Conservation (phyloP, 1,284 basidiomycete genomes). For the Cryptococcus floricola region DNA sequence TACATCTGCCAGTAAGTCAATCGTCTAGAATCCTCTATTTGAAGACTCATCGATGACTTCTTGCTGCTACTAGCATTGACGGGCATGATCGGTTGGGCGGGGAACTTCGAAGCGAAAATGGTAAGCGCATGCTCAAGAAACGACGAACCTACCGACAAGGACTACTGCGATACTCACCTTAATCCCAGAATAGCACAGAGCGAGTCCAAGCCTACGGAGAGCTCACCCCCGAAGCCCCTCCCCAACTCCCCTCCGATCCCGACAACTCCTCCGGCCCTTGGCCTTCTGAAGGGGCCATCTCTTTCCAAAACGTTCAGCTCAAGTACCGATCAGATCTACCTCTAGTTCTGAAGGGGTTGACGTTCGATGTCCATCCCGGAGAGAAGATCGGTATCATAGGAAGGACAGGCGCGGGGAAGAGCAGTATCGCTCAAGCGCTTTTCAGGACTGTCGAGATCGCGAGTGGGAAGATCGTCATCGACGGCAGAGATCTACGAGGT, state of each 20-base stretch:
- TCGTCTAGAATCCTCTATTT: too few relatives aligned
- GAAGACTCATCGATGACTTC: too few relatives aligned
- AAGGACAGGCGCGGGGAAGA: constrained; percentile 61
- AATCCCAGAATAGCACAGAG: constrained; percentile 25
- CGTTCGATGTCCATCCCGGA: constrained; percentile 15
- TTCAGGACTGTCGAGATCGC: constrained; percentile 63
- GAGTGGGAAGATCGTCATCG: constrained; percentile 63
- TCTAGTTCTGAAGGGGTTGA: constrained; percentile 37
- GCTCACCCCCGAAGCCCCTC: constrained; percentile 19
- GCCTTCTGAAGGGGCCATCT: constrained; percentile 35
- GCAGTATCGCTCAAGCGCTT: constrained; percentile 58
- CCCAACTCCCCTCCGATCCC: constrained; percentile 14
- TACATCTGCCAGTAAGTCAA: constrained; percentile 1
- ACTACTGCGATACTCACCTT: too few relatives aligned
- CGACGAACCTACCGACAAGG: too few relatives aligned
- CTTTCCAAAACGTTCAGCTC: constrained; percentile 40
- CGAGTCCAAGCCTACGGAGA: constrained; percentile 23
- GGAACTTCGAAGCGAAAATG: constrained; percentile 1
- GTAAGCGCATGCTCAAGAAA: neutral
- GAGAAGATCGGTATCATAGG: constrained; percentile 48
- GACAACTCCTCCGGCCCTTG: constrained; percentile 11
- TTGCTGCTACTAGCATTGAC: neutral
- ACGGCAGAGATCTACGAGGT: constrained; percentile 54
- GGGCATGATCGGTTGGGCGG: neutral
- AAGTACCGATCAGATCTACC: constrained; percentile 39